Percentiles rank a stretch among this genome's conserved stretches.
Conservation (phyloP, 768 basidiomycete species). For the Termitomyces titanicus region DNA sequence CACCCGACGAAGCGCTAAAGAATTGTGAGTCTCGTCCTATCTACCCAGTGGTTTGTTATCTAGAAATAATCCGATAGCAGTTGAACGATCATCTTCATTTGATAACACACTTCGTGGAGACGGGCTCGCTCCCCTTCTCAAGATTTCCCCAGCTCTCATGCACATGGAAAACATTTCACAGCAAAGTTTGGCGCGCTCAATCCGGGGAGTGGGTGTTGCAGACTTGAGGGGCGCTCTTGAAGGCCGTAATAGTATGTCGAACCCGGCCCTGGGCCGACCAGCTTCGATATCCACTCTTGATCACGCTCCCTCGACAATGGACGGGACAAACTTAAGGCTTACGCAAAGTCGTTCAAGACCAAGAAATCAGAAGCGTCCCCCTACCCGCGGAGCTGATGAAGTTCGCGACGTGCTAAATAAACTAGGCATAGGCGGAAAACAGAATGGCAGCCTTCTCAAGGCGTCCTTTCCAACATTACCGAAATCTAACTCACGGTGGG, state of each 20-base stretch:
- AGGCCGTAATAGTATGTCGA: slow-evolving; percentile 81
- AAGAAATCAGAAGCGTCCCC: slow-evolving; percentile 43
- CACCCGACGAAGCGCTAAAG: slow-evolving; percentile 66
- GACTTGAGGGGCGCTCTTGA: slow-evolving; percentile 88
- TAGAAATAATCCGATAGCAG: slow-evolving; percentile 32
- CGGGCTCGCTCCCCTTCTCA: slow-evolving; percentile 69
- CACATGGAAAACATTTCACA: slow-evolving; percentile 88
- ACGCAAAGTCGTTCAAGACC: slow-evolving; percentile 54
- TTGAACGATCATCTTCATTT: slow-evolving; percentile 49
- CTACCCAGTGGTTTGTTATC: neutral
- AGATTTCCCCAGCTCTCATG: slow-evolving; percentile 84
- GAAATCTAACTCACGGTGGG: slow-evolving; percentile 33
- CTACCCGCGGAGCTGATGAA: slow-evolving; percentile 56
- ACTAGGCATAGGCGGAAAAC: slow-evolving; percentile 73
- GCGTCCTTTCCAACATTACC: slow-evolving; percentile 64
- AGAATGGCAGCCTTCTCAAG: slow-evolving; percentile 59
- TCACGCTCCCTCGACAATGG: slow-evolving; percentile 51
- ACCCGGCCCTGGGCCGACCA: slow-evolving; percentile 61
- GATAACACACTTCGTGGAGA: slow-evolving; percentile 61
- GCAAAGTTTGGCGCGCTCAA: slow-evolving; percentile 77
- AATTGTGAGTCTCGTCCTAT: slow-evolving; percentile 57
- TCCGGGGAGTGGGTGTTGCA: slow-evolving; percentile 79
- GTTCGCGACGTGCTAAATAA: slow-evolving; percentile 79
- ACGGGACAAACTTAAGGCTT: slow-evolving; percentile 36
- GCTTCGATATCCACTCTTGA: slow-evolving; percentile 79